Evolutionary conservation across 2,329 filamentous ascomycete genomes (phyloP).

Genomic region (Phyllosticta capitalensis): DNA sequence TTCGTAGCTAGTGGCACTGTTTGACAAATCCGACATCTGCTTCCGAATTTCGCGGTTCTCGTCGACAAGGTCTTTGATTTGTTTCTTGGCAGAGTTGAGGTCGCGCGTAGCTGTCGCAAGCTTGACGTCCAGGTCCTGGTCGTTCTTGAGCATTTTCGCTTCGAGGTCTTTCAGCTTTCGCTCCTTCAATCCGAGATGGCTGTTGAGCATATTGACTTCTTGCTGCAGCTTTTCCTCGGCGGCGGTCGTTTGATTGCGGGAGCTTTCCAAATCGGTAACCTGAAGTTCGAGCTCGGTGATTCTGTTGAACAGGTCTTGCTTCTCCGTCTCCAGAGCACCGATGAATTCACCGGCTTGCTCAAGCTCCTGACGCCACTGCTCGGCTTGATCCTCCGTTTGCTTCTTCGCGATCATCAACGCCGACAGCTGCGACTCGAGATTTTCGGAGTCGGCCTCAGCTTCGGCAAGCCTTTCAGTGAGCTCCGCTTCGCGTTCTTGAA

Average conservation of each 20-base stretch:
- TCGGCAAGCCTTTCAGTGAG: constrained; percentile 87
- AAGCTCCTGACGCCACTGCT: constrained; percentile 68
- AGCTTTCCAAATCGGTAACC: constrained; percentile 59
- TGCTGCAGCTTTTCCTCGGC: constrained; percentile 69
- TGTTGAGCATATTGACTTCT: constrained; percentile 85
- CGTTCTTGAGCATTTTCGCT: constrained; percentile 67
- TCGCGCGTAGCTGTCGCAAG: constrained; percentile 71
- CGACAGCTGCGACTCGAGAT: constrained; percentile 87
- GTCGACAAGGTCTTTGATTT: constrained; percentile 64
- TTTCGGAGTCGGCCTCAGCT: constrained; percentile 88
- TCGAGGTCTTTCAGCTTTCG: constrained; percentile 85
- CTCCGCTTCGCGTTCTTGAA: constrained; percentile 84
- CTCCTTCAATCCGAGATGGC: constrained; percentile 80
- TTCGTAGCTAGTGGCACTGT: constrained; percentile 90
- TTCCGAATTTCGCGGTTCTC: constrained; percentile 78
- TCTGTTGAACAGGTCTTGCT: constrained; percentile 59
- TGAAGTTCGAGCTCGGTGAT: constrained; percentile 61
- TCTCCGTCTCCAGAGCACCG: constrained; percentile 75
- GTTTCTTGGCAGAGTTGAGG: constrained; percentile 60
- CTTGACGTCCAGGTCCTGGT: constrained; percentile 84
- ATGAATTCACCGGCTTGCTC: constrained; percentile 90
- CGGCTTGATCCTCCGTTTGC: constrained; percentile 73
- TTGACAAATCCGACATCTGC: constrained; percentile 76
- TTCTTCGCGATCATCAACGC: constrained; percentile 82
- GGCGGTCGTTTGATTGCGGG: constrained; percentile 62